Percentiles rank a stretch among this genome's conserved stretches.
phyloP scores from a whole-genome alignment of 2,329 filamentous ascomycete species.

The Lachnellula suecica region DNA sequence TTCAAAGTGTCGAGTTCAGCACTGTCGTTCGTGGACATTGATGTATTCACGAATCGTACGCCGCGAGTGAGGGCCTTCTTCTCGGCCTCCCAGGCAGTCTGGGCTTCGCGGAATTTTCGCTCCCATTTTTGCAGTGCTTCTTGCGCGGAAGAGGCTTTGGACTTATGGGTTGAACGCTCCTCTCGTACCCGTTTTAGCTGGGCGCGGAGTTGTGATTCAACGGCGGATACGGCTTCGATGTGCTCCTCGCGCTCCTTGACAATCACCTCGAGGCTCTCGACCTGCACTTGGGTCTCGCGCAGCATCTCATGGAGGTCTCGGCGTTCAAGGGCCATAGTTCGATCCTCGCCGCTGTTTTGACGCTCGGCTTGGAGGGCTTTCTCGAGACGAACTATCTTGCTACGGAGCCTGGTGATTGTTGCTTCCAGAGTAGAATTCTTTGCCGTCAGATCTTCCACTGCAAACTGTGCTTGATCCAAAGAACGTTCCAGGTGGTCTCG shows the following conservation, averaged over 20 bases:
- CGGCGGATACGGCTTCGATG: conserved; percentile 54
- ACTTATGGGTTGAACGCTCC: conserved; percentile 51
- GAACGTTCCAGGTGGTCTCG: conserved; percentile 37
- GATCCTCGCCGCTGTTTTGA: conserved; percentile 53
- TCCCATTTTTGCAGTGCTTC: conserved; percentile 32
- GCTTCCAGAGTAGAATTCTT: conserved; percentile 43
- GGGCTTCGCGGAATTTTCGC: conserved; percentile 37
- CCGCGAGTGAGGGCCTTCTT: conserved; percentile 39
- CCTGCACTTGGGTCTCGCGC: conserved; percentile 61
- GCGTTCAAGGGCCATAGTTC: conserved; percentile 57
- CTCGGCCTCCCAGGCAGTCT: conserved; percentile 43
- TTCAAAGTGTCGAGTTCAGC: conserved; percentile 38
- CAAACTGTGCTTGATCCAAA: conserved; percentile 44
- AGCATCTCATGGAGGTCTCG: conserved; percentile 60
- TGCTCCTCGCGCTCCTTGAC: conserved; percentile 67
- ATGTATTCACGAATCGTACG: conserved; percentile 40
- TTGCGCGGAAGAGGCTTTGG: conserved; percentile 19
- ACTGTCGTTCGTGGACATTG: conserved; percentile 35
- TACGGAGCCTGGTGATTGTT: conserved; percentile 47
- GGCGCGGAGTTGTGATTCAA: conserved; percentile 59
- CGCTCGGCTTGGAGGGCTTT: conserved; percentile 54
- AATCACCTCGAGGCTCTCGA: conserved; percentile 70
- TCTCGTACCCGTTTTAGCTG: conserved; percentile 71
- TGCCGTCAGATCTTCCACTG: conserved; percentile 40
- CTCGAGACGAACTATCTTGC: conserved; percentile 42